These are phyloP conservation scores for Fusarium citri DNA, from an alignment of 2,329 filamentous ascomycete genomes.

Conservation along the genomic window DNA sequence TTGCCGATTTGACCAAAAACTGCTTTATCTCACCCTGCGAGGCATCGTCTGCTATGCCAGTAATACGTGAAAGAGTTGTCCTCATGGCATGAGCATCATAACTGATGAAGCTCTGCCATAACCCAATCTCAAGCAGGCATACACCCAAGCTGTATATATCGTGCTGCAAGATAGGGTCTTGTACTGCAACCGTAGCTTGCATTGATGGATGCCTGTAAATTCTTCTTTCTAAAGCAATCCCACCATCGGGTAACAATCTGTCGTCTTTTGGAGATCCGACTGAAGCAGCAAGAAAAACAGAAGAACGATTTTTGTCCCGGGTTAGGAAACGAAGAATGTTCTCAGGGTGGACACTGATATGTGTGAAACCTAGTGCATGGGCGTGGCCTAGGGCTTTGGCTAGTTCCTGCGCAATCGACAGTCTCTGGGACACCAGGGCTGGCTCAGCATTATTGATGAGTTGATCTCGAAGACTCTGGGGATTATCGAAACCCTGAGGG, in stretches of 20 bases:
- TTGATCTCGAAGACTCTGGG: no score
- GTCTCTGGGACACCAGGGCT: background rate
- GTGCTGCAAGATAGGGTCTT: conserved; percentile 62
- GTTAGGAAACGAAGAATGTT: conserved; percentile 51
- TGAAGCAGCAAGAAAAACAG: conserved; percentile 33
- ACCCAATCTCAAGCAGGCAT: conserved; percentile 62
- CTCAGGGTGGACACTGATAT: conserved; percentile 61
- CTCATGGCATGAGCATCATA: conserved; percentile 21
- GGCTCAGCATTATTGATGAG: background rate
- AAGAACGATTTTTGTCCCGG: background rate
- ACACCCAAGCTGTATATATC: conserved; percentile 66
- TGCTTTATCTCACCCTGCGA: background rate
- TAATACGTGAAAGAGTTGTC: background rate
- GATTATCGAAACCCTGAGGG: no score
- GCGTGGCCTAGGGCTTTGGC: conserved; percentile 47
- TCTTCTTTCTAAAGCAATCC: conserved; percentile 53
- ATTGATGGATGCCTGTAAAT: conserved; percentile 63
- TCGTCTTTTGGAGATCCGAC: background rate
- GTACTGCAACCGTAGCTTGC: conserved; percentile 53
- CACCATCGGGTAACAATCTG: conserved; percentile 42
- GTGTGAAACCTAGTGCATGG: conserved; percentile 58
- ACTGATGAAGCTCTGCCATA: conserved; percentile 42
- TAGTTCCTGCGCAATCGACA: conserved; percentile 35
- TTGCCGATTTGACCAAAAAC: background rate
- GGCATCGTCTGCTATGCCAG: background rate